Percentiles rank a stretch among this genome's conserved stretches.
phyloP scores from a whole-genome alignment of 345 rosid species.

The Dipteronia sinensis region DNA sequence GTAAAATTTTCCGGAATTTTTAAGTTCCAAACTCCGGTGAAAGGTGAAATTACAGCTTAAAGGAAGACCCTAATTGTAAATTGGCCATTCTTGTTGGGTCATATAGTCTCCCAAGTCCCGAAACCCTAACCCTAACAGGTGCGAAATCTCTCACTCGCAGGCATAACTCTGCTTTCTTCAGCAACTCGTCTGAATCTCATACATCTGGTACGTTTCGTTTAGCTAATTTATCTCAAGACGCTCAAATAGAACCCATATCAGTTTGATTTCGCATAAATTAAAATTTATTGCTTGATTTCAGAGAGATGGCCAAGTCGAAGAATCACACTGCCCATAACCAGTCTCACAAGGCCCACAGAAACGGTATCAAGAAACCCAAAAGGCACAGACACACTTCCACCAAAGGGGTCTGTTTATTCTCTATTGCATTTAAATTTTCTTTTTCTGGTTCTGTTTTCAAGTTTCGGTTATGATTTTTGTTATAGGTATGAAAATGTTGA shows the following conservation, averaged over 20 bases:
- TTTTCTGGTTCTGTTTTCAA: background rate
- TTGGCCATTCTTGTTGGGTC: background rate
- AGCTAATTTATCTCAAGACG: background rate
- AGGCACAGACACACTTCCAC: slow-evolving; percentile 29
- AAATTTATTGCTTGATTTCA: background rate
- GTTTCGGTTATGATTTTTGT: background rate
- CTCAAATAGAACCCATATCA: background rate
- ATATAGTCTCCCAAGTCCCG: background rate
- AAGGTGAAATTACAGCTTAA: background rate
- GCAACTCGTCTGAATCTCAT: background rate
- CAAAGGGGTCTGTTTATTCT: slow-evolving; percentile 23
- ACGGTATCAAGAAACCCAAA: slow-evolving; percentile 33
- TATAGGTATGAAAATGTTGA: background rate
- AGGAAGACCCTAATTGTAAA: background rate
- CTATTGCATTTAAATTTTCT: background rate
- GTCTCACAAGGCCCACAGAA: slow-evolving; percentile 35
- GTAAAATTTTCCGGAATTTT: background rate
- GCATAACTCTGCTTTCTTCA: background rate
- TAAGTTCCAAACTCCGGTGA: background rate
- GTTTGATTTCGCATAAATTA: background rate
- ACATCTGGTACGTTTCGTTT: background rate
- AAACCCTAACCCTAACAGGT: background rate
- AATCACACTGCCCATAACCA: slow-evolving; percentile 39
- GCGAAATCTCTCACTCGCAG: background rate
- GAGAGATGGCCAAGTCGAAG: slow-evolving; percentile 37